Base-by-base conservation (phyloP, 495 filamentous ascomycete species). In the Entonaema liquescens region DNA sequence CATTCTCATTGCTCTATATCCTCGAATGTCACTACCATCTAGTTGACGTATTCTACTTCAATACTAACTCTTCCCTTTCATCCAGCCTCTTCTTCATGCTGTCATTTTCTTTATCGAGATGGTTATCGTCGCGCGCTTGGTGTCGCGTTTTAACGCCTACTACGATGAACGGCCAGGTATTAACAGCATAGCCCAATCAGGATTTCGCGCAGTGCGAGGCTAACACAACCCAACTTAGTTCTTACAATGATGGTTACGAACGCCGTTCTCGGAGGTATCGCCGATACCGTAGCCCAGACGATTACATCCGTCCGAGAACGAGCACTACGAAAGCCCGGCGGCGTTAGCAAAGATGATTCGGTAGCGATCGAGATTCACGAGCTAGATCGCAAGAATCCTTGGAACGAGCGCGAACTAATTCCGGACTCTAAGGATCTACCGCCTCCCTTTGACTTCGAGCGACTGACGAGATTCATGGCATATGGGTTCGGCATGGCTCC, bases 191-290 rank as follows among this genome's bases (percentile, higher is more conserved):
- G 19, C 35, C 50, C 26, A 47, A 71, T 49, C 62, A 33, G 47
- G 59, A 47, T 35, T 35, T 25, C 49, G 57, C 19, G 8, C 26
- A 26, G 17, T 52, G 17, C 11, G 25, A 13, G 49, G 12, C 69
- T 77, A 19, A 76, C 58, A 35, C 7, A 3, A 5, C 19, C 19
- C 3, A 53, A 69, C 36, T 21, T 65, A 92, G 93, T 99, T 38
- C 85, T 99, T 67, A 99, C 95, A 44, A 99, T 95, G 79, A 99
- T 98, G 95, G 91, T 98, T 67, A 95, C 93, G 72, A 99, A 99
- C 80, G 91, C 95, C 62, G 90, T 99, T 33, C 88, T 99, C 26
- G 93, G 92, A 79, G 95, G 93, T 68, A 89, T 97, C 58, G 93
- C 95, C 77, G 95, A 99, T 82, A 98, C 95, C 15, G 92, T 97